A percentile compares a stretch with the other conserved stretches of the same genome.
These are phyloP conservation scores for Dissophora ornata DNA, from an alignment of 192 early-diverging fungal genomes.

Conservation along the genomic window DNA sequence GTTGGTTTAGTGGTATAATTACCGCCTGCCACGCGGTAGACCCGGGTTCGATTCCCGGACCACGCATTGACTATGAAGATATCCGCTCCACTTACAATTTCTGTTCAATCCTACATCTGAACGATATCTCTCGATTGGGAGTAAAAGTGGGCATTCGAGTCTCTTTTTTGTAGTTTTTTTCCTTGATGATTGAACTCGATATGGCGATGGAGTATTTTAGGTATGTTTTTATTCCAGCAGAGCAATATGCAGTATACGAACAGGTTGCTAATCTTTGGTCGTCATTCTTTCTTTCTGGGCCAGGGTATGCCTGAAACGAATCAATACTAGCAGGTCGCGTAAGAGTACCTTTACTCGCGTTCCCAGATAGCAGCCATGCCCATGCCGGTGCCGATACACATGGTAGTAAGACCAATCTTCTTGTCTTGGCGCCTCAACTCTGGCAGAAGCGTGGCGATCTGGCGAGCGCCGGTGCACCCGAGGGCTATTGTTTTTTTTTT, in stretches of 20 bases:
- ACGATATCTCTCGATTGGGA: not conserved
- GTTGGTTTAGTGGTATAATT: conserved; percentile 84
- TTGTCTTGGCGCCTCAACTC: conserved; percentile 69
- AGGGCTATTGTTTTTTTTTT: conserved; percentile 62
- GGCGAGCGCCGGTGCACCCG: conserved; percentile 93
- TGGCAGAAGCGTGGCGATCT: conserved; percentile 92
- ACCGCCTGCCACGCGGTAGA: conserved; percentile 84
- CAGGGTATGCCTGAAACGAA: too few relatives aligned
- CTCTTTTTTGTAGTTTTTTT: not conserved
- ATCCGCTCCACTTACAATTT: not conserved
- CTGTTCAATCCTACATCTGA: conserved; percentile 7
- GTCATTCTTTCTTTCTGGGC: too few relatives aligned
- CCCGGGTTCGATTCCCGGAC: conserved; percentile 86
- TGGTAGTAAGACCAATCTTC: conserved; percentile 51
- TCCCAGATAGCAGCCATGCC: not conserved
- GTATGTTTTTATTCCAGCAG: too few relatives aligned
- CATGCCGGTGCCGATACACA: conserved; percentile 58
- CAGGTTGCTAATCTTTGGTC: too few relatives aligned
- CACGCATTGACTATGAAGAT: conserved; percentile 51
- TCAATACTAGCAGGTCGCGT: too few relatives aligned
- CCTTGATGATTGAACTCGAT: not conserved
- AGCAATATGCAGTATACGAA: too few relatives aligned
- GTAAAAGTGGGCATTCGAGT: conserved; percentile 12
- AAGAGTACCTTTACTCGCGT: too few relatives aligned
- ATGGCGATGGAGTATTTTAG: too few relatives aligned